Evolutionary conservation across 805 yeast species (phyloP), one percentile per base, ranked within the genome.

Genomic region (Candida sakaeoensis): DNA sequence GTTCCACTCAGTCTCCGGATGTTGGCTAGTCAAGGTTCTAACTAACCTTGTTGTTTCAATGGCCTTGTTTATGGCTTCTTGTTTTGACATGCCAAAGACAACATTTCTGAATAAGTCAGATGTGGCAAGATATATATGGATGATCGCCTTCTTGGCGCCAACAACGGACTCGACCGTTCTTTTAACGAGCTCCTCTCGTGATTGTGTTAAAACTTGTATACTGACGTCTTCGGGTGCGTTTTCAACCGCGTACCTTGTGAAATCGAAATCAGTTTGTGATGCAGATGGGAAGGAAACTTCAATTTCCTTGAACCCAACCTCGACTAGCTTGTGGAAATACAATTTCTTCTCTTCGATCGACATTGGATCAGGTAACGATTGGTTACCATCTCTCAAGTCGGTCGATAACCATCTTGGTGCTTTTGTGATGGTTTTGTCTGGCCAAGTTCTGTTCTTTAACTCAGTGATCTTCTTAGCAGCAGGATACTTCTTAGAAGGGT

Each of bases 331-430:
- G 52, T 80, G 80, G 70, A 82, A 83, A 57, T 82, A 82, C 53
- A 77, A 81, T 54, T 82, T 81, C 63, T 83, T 83, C 60, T 83
- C 85, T 37, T 72, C 79, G 12, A 83, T 76, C 8, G 83, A 72
- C 91, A 83, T 83, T 21, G 91, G 91, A 63, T 83, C 91, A 19
- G 91, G 91, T 42, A 83, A 68, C 14, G 89, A 78, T 58, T 83
- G 91, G 63, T 83, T 83, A 47, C 91, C 91, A 55, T 83, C 91
- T 68, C 91, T 75, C 47, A 83, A 69, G 60, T 83, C 91, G 1
- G 91, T 83, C 7, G 87, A 77, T 40, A 83, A 69, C 91, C 91
- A 83, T 56, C 89, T 71, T 46, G 91, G 91, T 4, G 89, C 83
- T 57, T 79, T 80, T 36, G 75, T 73, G 51, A 83, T 79, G 33